Evolutionary conservation across 2,329 filamentous ascomycete genomes (phyloP).

Genomic region (Pseudogymnoascus pannorum): DNA sequence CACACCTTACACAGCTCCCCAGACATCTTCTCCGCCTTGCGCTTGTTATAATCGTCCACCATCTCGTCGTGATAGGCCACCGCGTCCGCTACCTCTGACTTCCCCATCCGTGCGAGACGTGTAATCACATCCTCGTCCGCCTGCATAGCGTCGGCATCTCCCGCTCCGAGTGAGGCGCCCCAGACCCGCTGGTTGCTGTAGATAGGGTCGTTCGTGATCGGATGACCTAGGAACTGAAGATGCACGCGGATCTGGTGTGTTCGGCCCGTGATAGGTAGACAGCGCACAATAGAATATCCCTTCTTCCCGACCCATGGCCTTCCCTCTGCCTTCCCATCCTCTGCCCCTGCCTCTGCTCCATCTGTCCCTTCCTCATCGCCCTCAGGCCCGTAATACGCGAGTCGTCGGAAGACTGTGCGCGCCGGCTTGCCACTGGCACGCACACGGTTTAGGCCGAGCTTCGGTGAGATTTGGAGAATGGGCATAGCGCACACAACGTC

Average conservation of each 20-base stretch:
- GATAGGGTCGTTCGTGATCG: constrained; percentile 95
- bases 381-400: constrained; percentile 78
- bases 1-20: constrained; percentile 76
- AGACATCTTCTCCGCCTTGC: constrained; percentile 88
- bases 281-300: constrained; percentile 92
- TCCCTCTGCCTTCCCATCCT: constrained; percentile 20
- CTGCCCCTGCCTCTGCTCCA: constrained; percentile 18
- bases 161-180: constrained; percentile 66
- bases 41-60: constrained; percentile 82
- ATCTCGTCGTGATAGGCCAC: constrained; percentile 92
- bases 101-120: constrained; percentile 82
- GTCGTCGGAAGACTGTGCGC: constrained; percentile 79
- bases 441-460: constrained; percentile 90
- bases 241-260: constrained; percentile 96
- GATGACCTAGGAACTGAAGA: constrained; percentile 87
- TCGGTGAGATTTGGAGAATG: constrained; percentile 88
- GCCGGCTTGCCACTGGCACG: constrained; percentile 86
- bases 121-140: constrained; percentile 87
- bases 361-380: constrained; percentile 10
- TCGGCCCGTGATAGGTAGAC: constrained; percentile 83
- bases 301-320: constrained; percentile 47
- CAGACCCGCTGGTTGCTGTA: constrained; percentile 94
- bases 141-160: constrained; percentile 56
- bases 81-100: constrained; percentile 83
- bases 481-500: constrained; percentile 90